Conservation (phyloP, 441 rosid species). For the Macaranga tanarius region DNA sequence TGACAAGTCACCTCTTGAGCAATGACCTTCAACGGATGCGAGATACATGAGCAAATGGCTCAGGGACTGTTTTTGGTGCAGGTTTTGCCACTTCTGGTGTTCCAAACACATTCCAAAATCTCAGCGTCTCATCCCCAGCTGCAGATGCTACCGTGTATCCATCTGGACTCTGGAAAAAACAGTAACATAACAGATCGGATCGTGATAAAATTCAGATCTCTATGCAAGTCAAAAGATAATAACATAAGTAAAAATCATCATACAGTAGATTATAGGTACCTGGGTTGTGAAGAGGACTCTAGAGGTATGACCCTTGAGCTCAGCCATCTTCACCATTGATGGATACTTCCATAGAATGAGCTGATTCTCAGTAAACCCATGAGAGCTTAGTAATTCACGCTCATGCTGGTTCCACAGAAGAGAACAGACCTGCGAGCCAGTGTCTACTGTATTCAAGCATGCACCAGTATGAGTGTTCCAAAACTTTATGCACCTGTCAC, state of each 20-base stretch:
- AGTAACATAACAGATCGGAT: not conserved
- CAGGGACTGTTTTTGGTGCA: slow-evolving; percentile 27
- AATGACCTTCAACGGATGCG: slow-evolving; percentile 37
- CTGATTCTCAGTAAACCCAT: slow-evolving; percentile 49
- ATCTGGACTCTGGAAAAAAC: slow-evolving; percentile 39
- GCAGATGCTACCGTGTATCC: slow-evolving; percentile 48
- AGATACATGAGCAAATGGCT: slow-evolving; percentile 35
- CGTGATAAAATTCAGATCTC: not conserved
- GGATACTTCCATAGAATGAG: slow-evolving; percentile 59
- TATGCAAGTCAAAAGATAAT: not conserved
- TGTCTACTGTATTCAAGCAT: slow-evolving; percentile 60
- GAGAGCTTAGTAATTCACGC: slow-evolving; percentile 49
- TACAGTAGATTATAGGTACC: slow-evolving; percentile 9
- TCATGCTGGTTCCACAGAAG: slow-evolving; percentile 47
- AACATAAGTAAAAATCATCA: not conserved
- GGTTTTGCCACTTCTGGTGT: slow-evolving; percentile 32
- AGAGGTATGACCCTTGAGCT: slow-evolving; percentile 50
- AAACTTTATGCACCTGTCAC: slow-evolving; percentile 47
- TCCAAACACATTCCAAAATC: slow-evolving; percentile 50
- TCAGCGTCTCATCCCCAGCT: slow-evolving; percentile 42
- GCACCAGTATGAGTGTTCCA: slow-evolving; percentile 62
- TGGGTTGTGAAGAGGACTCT: slow-evolving; percentile 50
- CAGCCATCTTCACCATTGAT: slow-evolving; percentile 46
- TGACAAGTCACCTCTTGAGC: not conserved
- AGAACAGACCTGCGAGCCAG: slow-evolving; percentile 53